A percentile compares a stretch with the other conserved stretches of the same genome.
Conservation (phyloP, 257 asterid genomes). For the Fraxinus excelsior region DNA sequence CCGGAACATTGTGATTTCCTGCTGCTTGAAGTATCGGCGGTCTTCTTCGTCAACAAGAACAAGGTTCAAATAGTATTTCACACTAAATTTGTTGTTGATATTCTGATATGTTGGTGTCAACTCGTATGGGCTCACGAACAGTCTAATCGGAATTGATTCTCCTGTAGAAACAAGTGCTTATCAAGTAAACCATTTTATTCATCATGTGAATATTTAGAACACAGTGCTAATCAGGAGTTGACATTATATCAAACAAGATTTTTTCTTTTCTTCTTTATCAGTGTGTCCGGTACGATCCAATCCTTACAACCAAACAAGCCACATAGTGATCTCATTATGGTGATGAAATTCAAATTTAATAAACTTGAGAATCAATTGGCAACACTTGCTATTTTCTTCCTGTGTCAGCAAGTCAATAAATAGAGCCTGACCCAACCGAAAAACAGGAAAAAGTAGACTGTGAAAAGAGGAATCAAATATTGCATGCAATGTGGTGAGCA, state of each 20-base stretch:
- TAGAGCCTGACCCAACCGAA: not conserved
- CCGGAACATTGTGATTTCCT: slow-evolving; percentile 85
- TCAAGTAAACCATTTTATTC: slow-evolving; percentile 11
- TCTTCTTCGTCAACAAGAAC: slow-evolving; percentile 98
- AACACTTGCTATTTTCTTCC: not conserved
- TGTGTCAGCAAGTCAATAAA: not conserved
- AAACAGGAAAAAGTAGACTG: not conserved
- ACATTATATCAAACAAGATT: not conserved
- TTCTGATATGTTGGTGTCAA: slow-evolving; percentile 88
- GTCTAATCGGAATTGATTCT: slow-evolving; percentile 92
- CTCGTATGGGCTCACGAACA: slow-evolving; percentile 94
- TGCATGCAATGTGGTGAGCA: not conserved
- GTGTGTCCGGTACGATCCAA: too few species aligned
- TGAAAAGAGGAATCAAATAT: not conserved
- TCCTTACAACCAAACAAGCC: not conserved
- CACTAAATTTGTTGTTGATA: slow-evolving; percentile 95
- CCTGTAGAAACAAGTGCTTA: slow-evolving; percentile 51
- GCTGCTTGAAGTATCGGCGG: slow-evolving; percentile 95
- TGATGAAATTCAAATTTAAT: not conserved
- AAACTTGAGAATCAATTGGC: not conserved
- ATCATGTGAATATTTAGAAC: not conserved
- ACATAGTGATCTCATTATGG: not conserved
- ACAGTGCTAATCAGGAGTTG: not conserved
- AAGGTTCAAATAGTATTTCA: slow-evolving; percentile 89
- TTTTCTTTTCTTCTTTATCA: too few species aligned